Evolutionary conservation across 805 yeast genomes (phyloP), one percentile per base, ranked within the genome.

Genomic region (Novakomyces olei): DNA sequence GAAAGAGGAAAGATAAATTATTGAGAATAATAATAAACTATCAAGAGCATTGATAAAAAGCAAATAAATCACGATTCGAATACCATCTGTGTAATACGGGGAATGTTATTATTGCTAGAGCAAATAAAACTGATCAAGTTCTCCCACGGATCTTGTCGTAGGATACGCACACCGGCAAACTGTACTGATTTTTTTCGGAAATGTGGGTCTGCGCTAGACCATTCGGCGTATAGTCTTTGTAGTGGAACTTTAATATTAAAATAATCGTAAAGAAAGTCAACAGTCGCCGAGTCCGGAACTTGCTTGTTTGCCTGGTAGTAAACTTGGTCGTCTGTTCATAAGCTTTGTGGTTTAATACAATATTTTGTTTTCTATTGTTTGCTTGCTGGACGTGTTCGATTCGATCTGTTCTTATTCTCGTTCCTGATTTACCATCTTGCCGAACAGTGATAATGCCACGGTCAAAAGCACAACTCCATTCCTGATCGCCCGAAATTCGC

Each of bases 101-200:
- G 80, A 34, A 88, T 88, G 45, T 88, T 88, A 53, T 88, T 88
- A 51, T 88, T 88, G n/a, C 92, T 72, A 2, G 93, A 79, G 53
- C 96, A 88, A 7, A 88, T 88, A 41, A 85, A 88, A 2, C 88
- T 76, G 14, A 85, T 56, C 29, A 81, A 57, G 27, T 85, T 80
- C 43, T 88, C 98, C 96, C 96, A 88, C 0, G 98, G 96, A 41
- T 85, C 94, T 50, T 88, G 96, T 24, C 83, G 61, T 18, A 88
- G 60, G 39, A 85, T 79, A 19, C 98, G 56, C 14, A 85, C 70
- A 0, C 95, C 96, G 3, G 58, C 58, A 35, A 69, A 68, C 9
- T 33, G 39, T 23, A 31, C 32, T 2, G 35, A 26, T 28, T 9
- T 39, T 48, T 49, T 51, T 29, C 48, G 48, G 44, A 70, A 73